Conservation (phyloP, 805 yeast species). For the Nakazawaea siamensis region DNA sequence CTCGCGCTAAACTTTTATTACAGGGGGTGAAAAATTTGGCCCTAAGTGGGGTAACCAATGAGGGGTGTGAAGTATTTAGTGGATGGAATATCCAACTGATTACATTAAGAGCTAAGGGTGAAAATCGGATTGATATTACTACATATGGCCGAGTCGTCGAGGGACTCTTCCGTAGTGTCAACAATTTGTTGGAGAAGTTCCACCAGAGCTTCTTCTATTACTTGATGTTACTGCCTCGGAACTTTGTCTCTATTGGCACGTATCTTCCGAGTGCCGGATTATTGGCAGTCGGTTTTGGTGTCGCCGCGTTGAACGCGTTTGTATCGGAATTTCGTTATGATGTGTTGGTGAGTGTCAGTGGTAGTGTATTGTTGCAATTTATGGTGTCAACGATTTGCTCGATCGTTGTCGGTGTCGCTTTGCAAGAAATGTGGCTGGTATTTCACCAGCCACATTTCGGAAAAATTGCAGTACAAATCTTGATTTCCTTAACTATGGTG, state of each 20-base stretch:
- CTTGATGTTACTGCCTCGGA: constrained; percentile 64
- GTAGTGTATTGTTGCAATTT: constrained; percentile 22
- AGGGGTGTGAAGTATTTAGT: constrained; percentile 86
- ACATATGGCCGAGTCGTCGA: constrained; percentile 89
- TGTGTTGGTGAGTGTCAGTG: constrained; percentile 1
- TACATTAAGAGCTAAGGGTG: constrained; percentile 65
- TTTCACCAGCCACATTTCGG: background rate
- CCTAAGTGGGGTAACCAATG: constrained; percentile 56
- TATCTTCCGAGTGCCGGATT: constrained; percentile 82
- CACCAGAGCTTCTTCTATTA: constrained; percentile 97
- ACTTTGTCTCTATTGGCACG: constrained; percentile 89
- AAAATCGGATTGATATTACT: constrained; percentile 58
- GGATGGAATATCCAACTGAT: constrained; percentile 95
- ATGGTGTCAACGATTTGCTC: constrained; percentile 16
- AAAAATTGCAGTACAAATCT: background rate
- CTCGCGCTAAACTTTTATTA: constrained; percentile 50
- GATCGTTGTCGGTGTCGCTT: constrained; percentile 17
- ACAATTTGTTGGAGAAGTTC: constrained; percentile 87
- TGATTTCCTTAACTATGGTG: constrained; percentile 1
- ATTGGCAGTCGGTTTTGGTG: constrained; percentile 57
- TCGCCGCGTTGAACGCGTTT: constrained; percentile 55
- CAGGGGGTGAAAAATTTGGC: constrained; percentile 65
- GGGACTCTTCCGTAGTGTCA: constrained; percentile 79
- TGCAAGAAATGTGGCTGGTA: constrained; percentile 1
- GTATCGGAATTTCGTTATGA: constrained; percentile 29